Percentiles rank a stretch among this genome's conserved stretches.
Evolutionary conservation across 2,329 filamentous ascomycete species (phyloP).

Genomic region (Dryadomyces quercivorus): DNA sequence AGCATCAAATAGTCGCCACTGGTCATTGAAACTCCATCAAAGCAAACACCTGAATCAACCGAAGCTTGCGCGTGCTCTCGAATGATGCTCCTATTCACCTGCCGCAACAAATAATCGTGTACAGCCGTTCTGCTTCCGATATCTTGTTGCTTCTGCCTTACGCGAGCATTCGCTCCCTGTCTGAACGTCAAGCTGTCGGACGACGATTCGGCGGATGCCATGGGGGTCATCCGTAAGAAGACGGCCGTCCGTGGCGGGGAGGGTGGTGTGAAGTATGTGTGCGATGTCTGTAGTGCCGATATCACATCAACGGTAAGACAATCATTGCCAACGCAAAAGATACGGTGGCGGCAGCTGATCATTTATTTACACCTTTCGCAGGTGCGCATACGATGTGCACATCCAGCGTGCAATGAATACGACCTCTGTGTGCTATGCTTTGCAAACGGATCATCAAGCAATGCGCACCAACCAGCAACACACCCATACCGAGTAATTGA

Average conservation of each 20-base stretch:
- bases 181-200: not conserved
- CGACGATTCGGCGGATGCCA: constrained; percentile 22
- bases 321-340: not conserved
- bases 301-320: constrained; percentile 85
- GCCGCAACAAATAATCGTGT: constrained; percentile 4
- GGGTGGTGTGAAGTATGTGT: constrained; percentile 89
- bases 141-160: not conserved
- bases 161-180: not conserved
- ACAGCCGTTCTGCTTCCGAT: not conserved
- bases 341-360: not conserved
- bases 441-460: constrained; percentile 64
- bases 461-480: constrained; percentile 73
- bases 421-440: constrained; percentile 97
- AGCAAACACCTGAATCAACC: constrained; percentile 6
- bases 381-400: constrained; percentile 91
- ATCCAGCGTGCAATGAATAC: constrained; percentile 76
- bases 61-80: constrained; percentile 7
- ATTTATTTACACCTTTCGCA: constrained; percentile 22
- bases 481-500: constrained; percentile 92
- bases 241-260: constrained; percentile 75
- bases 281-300: constrained; percentile 91
- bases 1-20: constrained; percentile 10
- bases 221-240: constrained; percentile 97
- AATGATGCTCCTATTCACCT: constrained; percentile 2
- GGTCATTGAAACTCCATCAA: constrained; percentile 11